Evolutionary conservation across 2,329 filamentous ascomycete species (phyloP), one percentile per base, ranked within the genome.

Genomic region (Phialophora tarda): DNA sequence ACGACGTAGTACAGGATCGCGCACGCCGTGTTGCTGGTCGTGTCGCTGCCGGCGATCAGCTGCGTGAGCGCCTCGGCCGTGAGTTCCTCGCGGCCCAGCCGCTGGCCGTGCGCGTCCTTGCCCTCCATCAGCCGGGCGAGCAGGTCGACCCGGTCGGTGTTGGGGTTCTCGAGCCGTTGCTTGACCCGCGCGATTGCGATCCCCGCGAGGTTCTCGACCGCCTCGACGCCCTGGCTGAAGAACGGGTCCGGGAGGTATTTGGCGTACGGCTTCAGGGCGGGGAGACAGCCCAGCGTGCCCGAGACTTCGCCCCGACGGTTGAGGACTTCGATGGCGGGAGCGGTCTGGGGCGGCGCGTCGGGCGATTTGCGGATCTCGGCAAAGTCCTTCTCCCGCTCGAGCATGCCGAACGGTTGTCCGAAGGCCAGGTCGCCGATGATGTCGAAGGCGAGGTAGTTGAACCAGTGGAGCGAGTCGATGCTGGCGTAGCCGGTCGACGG

Each of bases 1-100:
- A 89, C 81, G 32, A 87, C 88, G 82, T 93, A 91, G 81, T 89
- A 96, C 0, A 97, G 83, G 44, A 96, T 84, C 0, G 92, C 92
- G 74, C 93, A 96, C 2, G 90, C 89, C 0, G 93, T 91, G 77
- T 89, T 91, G 69, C 83, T 87, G 17, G 90, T 89, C 2, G 83
- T 81, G 69, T 91, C 89, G 23, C 86, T 86, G 74, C 88, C 89
- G 32, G 89, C 87, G 73, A 91, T 96, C 50, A 97, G 85, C 77
- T 97, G 93, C 0, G 93, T 97, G 28, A 96, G 82, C 0, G 93
- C 93, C 80, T 97, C 93, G 41, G 92, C 92, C 0, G 92, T 96
- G 60, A 97, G 83, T 76, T 97, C 93, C 72, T 90, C 85, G 28
- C 91, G 85, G 4, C 91, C 89, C 0, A 97, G 85, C 11, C 87